Evolutionary conservation across 106 monocot species (phyloP), one percentile per base, ranked within the genome.

Genomic region (Platanthera zijinensis): DNA sequence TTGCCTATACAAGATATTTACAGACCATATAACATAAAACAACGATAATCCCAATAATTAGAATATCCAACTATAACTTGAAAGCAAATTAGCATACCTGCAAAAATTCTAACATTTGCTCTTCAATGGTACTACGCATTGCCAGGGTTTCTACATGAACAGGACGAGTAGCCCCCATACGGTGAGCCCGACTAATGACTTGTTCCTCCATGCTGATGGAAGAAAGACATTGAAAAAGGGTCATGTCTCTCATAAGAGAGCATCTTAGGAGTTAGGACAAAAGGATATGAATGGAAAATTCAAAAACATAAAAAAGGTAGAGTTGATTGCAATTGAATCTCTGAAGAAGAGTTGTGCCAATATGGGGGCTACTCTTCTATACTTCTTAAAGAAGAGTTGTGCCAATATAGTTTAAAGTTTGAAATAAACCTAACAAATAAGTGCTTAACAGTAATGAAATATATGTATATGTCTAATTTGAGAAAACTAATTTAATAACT

Each of bases 151-250:
- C 94, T 52, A 97, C 97, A 75, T 86, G 73, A 48, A 94, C 84
- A 21, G 94, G 91, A 83, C 94, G 93, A 84, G 89, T 88, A 54
- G 97, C 97, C 82, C 97, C 97, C 97, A 97, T 97, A 50, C 94
- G 87, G 83, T 97, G 97, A 86, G 94, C 97, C 68, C 97, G 91
- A 84, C 97, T 97, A 73, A 97, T 86, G 22, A 97, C 97, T 77
- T 97, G 97, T 82, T 97, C 97, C 76, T 97, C 97, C 93, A 94
- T 86, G 79, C 97, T 97, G 83, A 84, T 73, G 69, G 39, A 64
- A 79, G 39, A 51, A 70, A 7, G 8, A 70, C 5, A 53, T 56
- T 71, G 49, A 18, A 19, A n/a, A 68, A 77, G 52, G n/a, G 52
- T 57, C 8, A 30, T 5, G 22, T 19, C 15, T n/a, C 12, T 4